Percentiles rank a stretch among this genome's conserved stretches.
These are phyloP conservation scores for Pestalotiopsis sp. DNA, from an alignment of 2,329 filamentous ascomycete genomes.

Conservation along the genomic window DNA sequence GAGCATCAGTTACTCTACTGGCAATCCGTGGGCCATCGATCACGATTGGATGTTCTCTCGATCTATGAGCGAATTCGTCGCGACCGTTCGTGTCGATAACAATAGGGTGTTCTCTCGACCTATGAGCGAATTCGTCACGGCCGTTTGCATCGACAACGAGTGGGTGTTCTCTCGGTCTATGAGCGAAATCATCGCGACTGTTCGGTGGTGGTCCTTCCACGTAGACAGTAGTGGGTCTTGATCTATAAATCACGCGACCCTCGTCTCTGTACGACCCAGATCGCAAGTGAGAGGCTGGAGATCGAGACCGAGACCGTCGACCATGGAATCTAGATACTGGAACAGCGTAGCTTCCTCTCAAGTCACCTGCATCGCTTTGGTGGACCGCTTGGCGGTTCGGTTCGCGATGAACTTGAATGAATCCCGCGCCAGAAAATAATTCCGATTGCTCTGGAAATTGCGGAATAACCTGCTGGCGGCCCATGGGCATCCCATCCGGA, in stretches of 20 bases:
- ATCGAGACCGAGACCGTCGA: not conserved
- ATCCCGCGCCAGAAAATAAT: conserved; percentile 20
- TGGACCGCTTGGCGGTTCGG: conserved; percentile 19
- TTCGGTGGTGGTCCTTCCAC: not conserved
- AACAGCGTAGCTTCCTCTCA: conserved; percentile 1
- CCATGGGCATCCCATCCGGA: conserved; percentile 24
- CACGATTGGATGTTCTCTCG: conserved; percentile 16
- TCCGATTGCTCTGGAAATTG: conserved; percentile 24
- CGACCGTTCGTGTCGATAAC: conserved; percentile 17
- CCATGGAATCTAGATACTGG: conserved; percentile 16
- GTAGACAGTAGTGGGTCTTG: not conserved
- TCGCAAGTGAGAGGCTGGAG: conserved; percentile 7
- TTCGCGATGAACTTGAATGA: conserved; percentile 24
- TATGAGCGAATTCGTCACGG: conserved; percentile 21
- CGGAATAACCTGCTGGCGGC: conserved; percentile 26
- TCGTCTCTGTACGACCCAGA: conserved; percentile 11
- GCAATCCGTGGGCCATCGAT: not conserved
- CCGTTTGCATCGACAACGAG: not conserved
- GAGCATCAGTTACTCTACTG: not conserved
- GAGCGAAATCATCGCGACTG: not conserved
- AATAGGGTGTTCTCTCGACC: conserved; percentile 27
- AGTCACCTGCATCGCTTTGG: conserved; percentile 21
- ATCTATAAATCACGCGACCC: not conserved
- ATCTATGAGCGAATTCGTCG: conserved; percentile 11
- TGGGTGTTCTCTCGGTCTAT: not conserved